Base-by-base conservation (phyloP, 495 filamentous ascomycete genomes). In the Hypoxylon intermedium region DNA sequence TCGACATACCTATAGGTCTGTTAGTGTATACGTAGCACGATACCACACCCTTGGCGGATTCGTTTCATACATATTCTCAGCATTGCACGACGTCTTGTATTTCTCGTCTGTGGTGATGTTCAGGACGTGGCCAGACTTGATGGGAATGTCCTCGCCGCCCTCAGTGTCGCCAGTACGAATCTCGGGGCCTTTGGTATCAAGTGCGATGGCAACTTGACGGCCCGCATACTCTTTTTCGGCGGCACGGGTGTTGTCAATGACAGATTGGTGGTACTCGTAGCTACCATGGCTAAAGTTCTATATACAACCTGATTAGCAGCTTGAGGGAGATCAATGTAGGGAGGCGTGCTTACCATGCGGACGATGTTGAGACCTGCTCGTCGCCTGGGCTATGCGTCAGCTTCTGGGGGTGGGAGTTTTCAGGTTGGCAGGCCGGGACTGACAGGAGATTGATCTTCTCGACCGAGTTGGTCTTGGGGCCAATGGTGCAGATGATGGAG, bases 161-260 rank as follows among this genome's bases (percentile, higher is more conserved):
- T 81, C 77, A 40, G 94, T 98, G 80, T 96, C 93, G 63, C 94
- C 94, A 33, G 95, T 98, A 66, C 94, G 86, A 76, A 98, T 98
- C 84, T 98, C 94, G 24, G 94, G 94, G 45, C 94, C 94, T 86
- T 98, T 98, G 71, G 94, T 98, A 75, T 98, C 94, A 26, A 98
- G 87, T 62, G 94, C 94, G 80, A 98, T 97, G 71, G 94, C 94
- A 52, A 98, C 79, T 54, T 92, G 94, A 49, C 94, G 90, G 50
- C 95, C 95, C 28, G 80, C 67, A 74, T 89, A 80, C 43, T 73
- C 62, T 63, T 80, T 83, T 76, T 95, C 93, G 65, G 94, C 93
- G 72, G 89, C 80, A 65, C 91, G 89, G 56, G 93, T 82, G 80
- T 98, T 85, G 80, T 98, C 90, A 68, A 98, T 96, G 67, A 98